Evolutionary conservation across 768 basidiomycete species (phyloP).

Genomic region (Lactifluus volemus): DNA sequence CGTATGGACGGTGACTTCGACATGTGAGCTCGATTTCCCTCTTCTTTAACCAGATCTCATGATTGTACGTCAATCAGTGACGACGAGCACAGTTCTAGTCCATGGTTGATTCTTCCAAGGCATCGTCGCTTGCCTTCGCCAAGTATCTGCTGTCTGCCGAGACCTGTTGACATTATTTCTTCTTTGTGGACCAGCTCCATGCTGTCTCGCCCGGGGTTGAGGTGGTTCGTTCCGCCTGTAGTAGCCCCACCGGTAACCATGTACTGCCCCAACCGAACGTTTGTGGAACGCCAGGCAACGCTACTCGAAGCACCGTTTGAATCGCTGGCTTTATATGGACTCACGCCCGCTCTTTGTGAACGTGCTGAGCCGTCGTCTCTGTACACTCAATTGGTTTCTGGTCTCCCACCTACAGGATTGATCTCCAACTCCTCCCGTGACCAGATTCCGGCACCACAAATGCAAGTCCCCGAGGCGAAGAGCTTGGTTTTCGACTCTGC

Average conservation of each 20-base stretch:
- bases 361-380: constrained; percentile 40
- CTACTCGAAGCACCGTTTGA: constrained; percentile 63
- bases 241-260: constrained; percentile 78
- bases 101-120: constrained; percentile 30
- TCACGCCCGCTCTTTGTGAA: constrained; percentile 60
- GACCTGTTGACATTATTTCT: constrained; percentile 51
- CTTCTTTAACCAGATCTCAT: not conserved
- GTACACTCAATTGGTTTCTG: constrained; percentile 46
- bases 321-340: constrained; percentile 71
- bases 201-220: constrained; percentile 68
- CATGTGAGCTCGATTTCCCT: constrained; percentile 31
- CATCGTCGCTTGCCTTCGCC: constrained; percentile 23
- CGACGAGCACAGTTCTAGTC: constrained; percentile 19
- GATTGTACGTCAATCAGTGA: not conserved
- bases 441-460: constrained; percentile 72
- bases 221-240: constrained; percentile 79
- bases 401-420: constrained; percentile 58
- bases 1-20: constrained; percentile 36
- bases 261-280: constrained; percentile 67
- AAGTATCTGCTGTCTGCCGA: constrained; percentile 37
- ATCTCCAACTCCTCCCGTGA: constrained; percentile 53
- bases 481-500: constrained; percentile 93
- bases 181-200: constrained; percentile 66
- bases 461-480: constrained; percentile 93
- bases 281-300: constrained; percentile 59